Evolutionary conservation across 2,329 filamentous ascomycete genomes (phyloP), one percentile per base, ranked within the genome.

Genomic region (Pseudocercospora eumusae): DNA sequence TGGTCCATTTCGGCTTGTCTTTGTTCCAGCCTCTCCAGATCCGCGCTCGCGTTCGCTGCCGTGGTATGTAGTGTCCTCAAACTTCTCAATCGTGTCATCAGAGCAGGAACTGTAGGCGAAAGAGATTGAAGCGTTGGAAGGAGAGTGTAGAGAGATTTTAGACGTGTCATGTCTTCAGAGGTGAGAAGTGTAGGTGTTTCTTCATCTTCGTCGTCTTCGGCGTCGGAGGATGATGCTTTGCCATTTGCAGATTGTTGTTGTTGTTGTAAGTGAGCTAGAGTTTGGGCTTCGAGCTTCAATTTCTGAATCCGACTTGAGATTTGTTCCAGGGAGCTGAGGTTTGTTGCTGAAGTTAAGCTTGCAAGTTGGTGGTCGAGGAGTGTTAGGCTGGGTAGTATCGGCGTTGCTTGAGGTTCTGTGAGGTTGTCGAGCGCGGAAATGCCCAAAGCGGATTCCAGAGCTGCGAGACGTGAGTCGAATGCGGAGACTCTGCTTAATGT

Each of bases 121-220:
- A 99, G 82, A 60, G 84, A 90, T 76, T 96, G 92, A 62, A 99
- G 95, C 0, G 91, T 95, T 1, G 92, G 89, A 15, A 99, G 80
- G 2, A 92, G 91, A 1, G 90, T 89, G 76, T 97, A 97, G 4
- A 99, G 84, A 1, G 93, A 91, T 67, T 96, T 95, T 74, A 99
- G 90, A 75, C 96, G 96, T 57, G 90, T 84, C 44, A 87, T 84
- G 70, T 96, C 90, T 69, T 96, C 92, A 8, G 64, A 79, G 66
- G 27, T 73, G 59, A 49, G 68, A n/a, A 75, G 8, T 3, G 50
- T 42, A 3, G 4, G 55, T 40, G 25, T 42, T 8, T 79, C 74
- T 8, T 74, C 79, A 18, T 81, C 80, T 55, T 66, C 60, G 31
- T 59, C 65, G 23, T 63, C 59, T 42, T 65, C 59, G 8, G 52